These are phyloP conservation scores for Phialocephala sp. DNA, from an alignment of 2,329 filamentous ascomycete species.

Conservation along the genomic window DNA sequence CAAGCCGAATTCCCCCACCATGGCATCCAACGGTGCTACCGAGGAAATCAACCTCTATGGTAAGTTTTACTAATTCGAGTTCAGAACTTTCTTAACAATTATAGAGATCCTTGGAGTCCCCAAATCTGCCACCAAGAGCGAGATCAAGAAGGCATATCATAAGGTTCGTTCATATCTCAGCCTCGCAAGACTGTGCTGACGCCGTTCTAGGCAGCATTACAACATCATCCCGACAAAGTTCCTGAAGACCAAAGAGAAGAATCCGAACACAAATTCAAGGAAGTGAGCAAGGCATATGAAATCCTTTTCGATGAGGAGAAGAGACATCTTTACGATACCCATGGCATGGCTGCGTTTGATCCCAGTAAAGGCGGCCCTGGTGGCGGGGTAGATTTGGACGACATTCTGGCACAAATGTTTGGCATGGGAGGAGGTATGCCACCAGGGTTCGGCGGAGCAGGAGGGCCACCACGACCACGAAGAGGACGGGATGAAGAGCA, in stretches of 20 bases:
- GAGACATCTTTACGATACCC: constrained; percentile 86
- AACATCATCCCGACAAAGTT: constrained; percentile 95
- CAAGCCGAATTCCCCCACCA: constrained; percentile 27
- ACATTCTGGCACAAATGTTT: constrained; percentile 94
- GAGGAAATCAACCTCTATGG: constrained; percentile 65
- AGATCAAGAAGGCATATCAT: constrained; percentile 95
- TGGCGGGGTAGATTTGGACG: constrained; percentile 83
- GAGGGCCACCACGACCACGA: constrained; percentile 63
- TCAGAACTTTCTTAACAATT: constrained; percentile 9
- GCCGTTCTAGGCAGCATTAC: constrained; percentile 72
- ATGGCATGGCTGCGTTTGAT: constrained; percentile 96
- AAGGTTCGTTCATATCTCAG: constrained; percentile 63
- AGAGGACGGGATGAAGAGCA: constrained; percentile 86
- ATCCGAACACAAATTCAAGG: constrained; percentile 92
- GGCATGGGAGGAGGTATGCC: constrained; percentile 62
- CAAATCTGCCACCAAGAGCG: constrained; percentile 72
- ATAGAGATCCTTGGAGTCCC: constrained; percentile 81
- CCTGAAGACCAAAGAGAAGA: constrained; percentile 82
- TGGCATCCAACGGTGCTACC: constrained; percentile 39
- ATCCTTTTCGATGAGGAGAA: constrained; percentile 97
- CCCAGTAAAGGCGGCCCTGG: constrained; percentile 66
- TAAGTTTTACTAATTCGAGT: constrained; percentile 44
- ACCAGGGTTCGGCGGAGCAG: constrained; percentile 41
- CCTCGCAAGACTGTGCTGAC: constrained; percentile 33
- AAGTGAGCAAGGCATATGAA: constrained; percentile 92